Evolutionary conservation across 257 asterid genomes (phyloP).

Genomic region (Ophiorrhiza pumila): DNA sequence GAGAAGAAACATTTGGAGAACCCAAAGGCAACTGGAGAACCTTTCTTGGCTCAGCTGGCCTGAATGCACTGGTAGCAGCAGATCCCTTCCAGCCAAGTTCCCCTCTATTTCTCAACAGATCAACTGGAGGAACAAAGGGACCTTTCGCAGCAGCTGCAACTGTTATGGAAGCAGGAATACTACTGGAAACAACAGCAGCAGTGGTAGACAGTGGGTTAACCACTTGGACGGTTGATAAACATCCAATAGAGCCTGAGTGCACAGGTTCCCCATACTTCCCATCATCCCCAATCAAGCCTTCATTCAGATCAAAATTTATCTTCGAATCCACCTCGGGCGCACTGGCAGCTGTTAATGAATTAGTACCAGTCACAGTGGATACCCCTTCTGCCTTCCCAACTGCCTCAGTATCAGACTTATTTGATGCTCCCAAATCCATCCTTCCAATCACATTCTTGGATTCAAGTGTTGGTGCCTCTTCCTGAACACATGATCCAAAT

Average conservation of each 20-base stretch:
- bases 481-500: slow-evolving; percentile 25
- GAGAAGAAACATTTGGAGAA: slow-evolving; percentile 18
- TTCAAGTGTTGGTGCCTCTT: slow-evolving; percentile 20
- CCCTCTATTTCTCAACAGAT: slow-evolving; percentile 64
- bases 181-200: slow-evolving; percentile 31
- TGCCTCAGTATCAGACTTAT: slow-evolving; percentile 17
- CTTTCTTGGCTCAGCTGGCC: slow-evolving; percentile 94
- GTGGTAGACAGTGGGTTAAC: slow-evolving; percentile 36
- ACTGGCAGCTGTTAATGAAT: slow-evolving; percentile 27
- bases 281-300: slow-evolving; percentile 63
- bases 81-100: slow-evolving; percentile 97
- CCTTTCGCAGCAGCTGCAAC: slow-evolving; percentile 92
- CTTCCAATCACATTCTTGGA: slow-evolving; percentile 23
- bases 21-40: slow-evolving; percentile 31
- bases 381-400: slow-evolving; percentile 31
- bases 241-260: slow-evolving; percentile 24
- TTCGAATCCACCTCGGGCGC: slow-evolving; percentile 36
- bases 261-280: slow-evolving; percentile 59
- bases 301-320: slow-evolving; percentile 73
- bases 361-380: slow-evolving; percentile 22
- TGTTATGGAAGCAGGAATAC: slow-evolving; percentile 62
- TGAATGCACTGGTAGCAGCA: slow-evolving; percentile 92
- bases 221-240: slow-evolving; percentile 32
- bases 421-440: slow-evolving; percentile 26
- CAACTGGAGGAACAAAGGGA: slow-evolving; percentile 79